Conservation (phyloP, 116 monocot species). For the Thalassia testudinum region DNA sequence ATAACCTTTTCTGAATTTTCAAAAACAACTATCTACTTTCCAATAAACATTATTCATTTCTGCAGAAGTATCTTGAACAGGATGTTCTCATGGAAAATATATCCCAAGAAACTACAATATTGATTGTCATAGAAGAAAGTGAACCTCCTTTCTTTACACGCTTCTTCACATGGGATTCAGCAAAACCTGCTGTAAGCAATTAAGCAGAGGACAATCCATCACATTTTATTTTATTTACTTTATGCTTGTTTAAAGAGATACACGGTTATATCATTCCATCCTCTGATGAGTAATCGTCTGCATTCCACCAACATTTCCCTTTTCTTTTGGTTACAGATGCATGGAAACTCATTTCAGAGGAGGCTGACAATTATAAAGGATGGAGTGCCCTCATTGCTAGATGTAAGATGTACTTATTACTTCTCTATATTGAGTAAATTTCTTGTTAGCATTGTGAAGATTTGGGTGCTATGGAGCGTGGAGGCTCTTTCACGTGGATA, state of each 20-base stretch:
- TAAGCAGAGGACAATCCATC: background rate
- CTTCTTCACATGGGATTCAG: constrained; percentile 84
- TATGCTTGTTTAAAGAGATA: too few relatives aligned
- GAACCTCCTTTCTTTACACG: constrained; percentile 91
- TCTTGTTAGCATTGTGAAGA: too few relatives aligned
- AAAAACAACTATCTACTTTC: too few relatives aligned
- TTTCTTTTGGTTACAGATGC: constrained; percentile 43
- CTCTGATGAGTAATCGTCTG: background rate
- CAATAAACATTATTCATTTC: background rate
- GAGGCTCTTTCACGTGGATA: too few relatives aligned
- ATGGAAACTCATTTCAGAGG: constrained; percentile 90
- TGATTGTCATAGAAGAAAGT: constrained; percentile 66
- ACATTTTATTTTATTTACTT: too few relatives aligned
- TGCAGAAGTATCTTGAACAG: constrained; percentile 72
- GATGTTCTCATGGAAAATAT: constrained; percentile 72
- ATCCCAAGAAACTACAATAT: constrained; percentile 52
- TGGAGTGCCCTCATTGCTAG: constrained; percentile 38
- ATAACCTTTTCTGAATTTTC: background rate
- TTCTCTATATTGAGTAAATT: too few relatives aligned
- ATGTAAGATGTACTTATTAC: constrained; percentile 35
- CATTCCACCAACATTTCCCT: background rate
- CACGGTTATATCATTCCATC: too few relatives aligned
- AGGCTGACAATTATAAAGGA: constrained; percentile 69
- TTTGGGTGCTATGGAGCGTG: too few relatives aligned
- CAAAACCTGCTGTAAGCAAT: constrained; percentile 66